A percentile compares a stretch with the other conserved stretches of the same genome.
Evolutionary conservation across 2,329 filamentous ascomycete genomes (phyloP).

Genomic region (Talaromyces pinophilus): DNA sequence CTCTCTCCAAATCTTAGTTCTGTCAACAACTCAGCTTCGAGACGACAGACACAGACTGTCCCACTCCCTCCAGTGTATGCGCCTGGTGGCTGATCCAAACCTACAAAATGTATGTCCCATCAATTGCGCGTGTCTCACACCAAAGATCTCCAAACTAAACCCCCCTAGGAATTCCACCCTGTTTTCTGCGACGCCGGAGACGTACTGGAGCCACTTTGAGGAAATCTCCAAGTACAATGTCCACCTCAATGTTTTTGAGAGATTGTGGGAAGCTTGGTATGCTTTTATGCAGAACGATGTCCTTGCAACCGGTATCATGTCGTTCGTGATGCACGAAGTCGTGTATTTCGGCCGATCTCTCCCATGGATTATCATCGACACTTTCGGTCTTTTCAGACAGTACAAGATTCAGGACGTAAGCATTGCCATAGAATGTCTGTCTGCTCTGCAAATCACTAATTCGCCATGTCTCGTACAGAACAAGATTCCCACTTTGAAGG

Average conservation of each 20-base stretch:
- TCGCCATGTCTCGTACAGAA: constrained; percentile 43
- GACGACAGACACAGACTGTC: neutral
- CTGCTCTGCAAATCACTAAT: neutral
- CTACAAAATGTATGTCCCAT: constrained; percentile 8
- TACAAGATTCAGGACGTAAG: constrained; percentile 88
- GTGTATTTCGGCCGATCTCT: constrained; percentile 92
- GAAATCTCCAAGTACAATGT: constrained; percentile 73
- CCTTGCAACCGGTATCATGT: constrained; percentile 95
- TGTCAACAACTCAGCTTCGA: neutral
- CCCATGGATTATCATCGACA: constrained; percentile 91
- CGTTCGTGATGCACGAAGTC: constrained; percentile 89
- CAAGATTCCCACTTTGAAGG: constrained; percentile 88
- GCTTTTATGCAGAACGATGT: constrained; percentile 97
- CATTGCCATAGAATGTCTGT: neutral
- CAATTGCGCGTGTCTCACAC: neutral
- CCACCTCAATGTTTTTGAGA: constrained; percentile 81
- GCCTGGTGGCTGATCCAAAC: neutral
- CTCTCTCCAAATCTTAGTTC: neutral
- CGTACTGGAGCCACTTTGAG: constrained; percentile 67
- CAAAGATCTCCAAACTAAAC: neutral
- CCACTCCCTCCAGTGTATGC: neutral
- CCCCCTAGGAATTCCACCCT: constrained; percentile 49
- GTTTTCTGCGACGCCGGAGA: constrained; percentile 49
- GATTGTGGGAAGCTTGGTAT: constrained; percentile 95
- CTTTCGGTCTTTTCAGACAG: constrained; percentile 80